These are phyloP conservation scores for Blastocystis sp. DNA, from an alignment of 352 stramenopile genomes.

Conservation along the genomic window DNA sequence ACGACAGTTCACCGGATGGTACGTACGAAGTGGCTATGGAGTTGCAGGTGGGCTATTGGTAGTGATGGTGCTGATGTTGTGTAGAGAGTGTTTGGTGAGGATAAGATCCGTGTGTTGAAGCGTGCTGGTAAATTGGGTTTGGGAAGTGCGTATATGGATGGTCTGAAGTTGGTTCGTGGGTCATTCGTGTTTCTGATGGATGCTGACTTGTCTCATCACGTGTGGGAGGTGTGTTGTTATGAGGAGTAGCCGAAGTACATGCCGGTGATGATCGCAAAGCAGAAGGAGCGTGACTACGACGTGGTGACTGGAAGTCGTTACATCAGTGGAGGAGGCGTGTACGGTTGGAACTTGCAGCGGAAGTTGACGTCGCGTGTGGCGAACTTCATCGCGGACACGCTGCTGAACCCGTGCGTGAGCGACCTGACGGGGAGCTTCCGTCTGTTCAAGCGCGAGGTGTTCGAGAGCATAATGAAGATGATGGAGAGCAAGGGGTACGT, in stretches of 20 bases:
- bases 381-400: constrained; percentile 92
- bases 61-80: constrained; percentile 19
- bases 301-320: constrained; percentile 95
- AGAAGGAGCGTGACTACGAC: constrained; percentile 75
- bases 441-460: constrained; percentile 88
- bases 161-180: constrained; percentile 81
- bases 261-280: constrained; percentile 75
- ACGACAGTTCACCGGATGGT: constrained; percentile 92
- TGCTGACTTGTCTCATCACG: constrained; percentile 94
- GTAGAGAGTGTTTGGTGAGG: constrained; percentile 83
- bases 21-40: constrained; percentile 88
- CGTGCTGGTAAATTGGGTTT: constrained; percentile 90
- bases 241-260: constrained; percentile 88
- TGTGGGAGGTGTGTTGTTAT: constrained; percentile 68
- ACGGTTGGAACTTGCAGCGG: constrained; percentile 89
- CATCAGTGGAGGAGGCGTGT: constrained; percentile 83
- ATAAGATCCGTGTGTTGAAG: constrained; percentile 87
- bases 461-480: constrained; percentile 88
- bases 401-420: constrained; percentile 88
- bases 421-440: constrained; percentile 95
- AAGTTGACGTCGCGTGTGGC: constrained; percentile 92
- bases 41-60: constrained; percentile 74
- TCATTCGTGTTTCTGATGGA: constrained; percentile 96
- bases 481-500: constrained; percentile 87
- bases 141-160: constrained; percentile 91